Base-by-base conservation (phyloP, 345 rosid species). In the Eucalyptus erythrocorys region DNA sequence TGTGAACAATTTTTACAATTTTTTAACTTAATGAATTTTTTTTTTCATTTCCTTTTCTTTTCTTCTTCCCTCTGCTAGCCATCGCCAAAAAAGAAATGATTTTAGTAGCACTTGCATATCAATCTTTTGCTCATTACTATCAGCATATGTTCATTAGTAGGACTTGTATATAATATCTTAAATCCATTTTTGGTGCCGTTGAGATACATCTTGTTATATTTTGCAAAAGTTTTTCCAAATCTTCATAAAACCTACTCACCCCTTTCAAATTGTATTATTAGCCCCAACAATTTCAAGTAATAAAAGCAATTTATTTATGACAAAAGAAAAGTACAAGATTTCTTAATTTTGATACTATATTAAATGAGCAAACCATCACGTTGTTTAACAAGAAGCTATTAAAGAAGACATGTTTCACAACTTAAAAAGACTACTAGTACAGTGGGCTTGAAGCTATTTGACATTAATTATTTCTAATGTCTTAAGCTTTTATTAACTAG, bases 1-100 rank as follows among this genome's bases (percentile, higher is more conserved):
- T 5, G 64, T 57, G 64, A 10, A 57, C 0, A 24, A 24, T 26
- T 26, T 26, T 57, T 57, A 0, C 3, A 57, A 57, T 10, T 57
- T 57, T 57, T 26, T 57, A 26, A 57, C 64, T 55, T 55, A 8
- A 55, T 55, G 5, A 55, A 22, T 9, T 55, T 7, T 53, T 49
- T 21, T 21, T 17, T 17, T 16, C 8, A 1, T 50, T 50, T 50
- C 0, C 9, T 17, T 50, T 50, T 7, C 9, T 7, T 50, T 3
- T 50, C 8, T 17, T 50, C 17, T 50, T 17, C 9, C 27, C 59
- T 55, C 5, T 0, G 0, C 59, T 22, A 22, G 5, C 59, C 59
- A 55, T 21, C 12, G 10, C 59, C 59, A 7, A 22, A 55, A 55
- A 55, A 22, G 59, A 55, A 55, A 55, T 9, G 27, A 55, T 55